phyloP scores from a whole-genome alignment of 225 moss, liverwort and hornwort genomes.

The Neckera pumila region DNA sequence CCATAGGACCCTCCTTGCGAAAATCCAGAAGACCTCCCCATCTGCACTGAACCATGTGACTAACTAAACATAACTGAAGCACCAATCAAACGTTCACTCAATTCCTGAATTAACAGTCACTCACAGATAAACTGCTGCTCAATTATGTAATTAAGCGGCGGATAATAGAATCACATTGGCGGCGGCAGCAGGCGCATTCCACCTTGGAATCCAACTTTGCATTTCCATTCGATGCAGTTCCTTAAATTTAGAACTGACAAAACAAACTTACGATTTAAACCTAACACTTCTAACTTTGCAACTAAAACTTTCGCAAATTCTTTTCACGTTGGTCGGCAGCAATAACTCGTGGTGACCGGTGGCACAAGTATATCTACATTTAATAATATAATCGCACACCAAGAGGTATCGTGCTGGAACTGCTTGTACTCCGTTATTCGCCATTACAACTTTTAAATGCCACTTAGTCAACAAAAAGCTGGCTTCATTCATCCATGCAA shows the following conservation, averaged over 20 bases:
- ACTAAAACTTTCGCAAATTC: neutral
- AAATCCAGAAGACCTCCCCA: conserved; percentile 88
- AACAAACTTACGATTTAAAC: neutral
- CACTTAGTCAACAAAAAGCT: neutral
- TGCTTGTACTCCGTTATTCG: neutral
- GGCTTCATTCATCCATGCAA: neutral
- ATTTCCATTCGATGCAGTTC: neutral
- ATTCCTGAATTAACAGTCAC: neutral
- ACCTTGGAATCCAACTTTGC: neutral
- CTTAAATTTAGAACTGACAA: neutral
- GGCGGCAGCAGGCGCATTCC: neutral
- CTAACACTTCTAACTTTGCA: neutral
- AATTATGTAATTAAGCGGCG: neutral
- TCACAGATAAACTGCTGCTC: neutral
- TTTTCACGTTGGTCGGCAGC: neutral
- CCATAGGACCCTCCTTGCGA: conserved; percentile 76
- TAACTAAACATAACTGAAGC: conserved; percentile 47
- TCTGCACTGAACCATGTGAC: conserved; percentile 81
- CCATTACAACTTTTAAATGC: neutral
- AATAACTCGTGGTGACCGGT: neutral
- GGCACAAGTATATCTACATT: neutral
- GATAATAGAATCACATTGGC: neutral
- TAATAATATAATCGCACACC: neutral
- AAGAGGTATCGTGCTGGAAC: neutral
- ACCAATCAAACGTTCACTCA: neutral